phyloP scores from a whole-genome alignment of 768 basidiomycete genomes.

The Suillus fuscotomentosus region DNA sequence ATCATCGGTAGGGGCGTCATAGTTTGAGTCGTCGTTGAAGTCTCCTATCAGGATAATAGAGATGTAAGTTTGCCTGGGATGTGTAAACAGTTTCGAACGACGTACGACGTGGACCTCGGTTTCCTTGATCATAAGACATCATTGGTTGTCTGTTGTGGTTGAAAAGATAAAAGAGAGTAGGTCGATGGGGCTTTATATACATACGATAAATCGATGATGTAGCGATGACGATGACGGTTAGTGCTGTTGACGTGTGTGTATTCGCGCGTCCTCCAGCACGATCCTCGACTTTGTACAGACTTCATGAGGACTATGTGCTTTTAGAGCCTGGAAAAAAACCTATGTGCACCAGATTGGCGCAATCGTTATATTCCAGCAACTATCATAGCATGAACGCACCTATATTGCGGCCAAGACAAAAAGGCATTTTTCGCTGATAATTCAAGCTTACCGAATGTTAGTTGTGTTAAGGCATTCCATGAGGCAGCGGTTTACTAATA shows the following conservation, averaged over 20 bases:
- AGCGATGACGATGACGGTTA: constrained; percentile 4
- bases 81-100: neutral
- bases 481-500: too few relatives aligned
- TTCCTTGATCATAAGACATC: constrained; percentile 8
- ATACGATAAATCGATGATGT: constrained; percentile 5
- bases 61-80: neutral
- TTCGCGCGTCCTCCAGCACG: constrained; percentile 78
- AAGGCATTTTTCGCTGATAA: constrained; percentile 59
- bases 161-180: neutral
- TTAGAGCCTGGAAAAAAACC: constrained; percentile 48
- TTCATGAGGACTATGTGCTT: constrained; percentile 71
- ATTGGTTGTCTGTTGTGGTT: neutral
- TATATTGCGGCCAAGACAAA: constrained; percentile 77
- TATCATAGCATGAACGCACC: constrained; percentile 34
- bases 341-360: neutral
- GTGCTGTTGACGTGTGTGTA: constrained; percentile 32
- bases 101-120: constrained; percentile 1
- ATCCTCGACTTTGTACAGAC: constrained; percentile 70
- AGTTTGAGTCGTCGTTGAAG: constrained; percentile 10
- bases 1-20: neutral
- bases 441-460: neutral
- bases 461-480: neutral
- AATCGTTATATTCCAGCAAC: constrained; percentile 12
- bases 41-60: neutral
- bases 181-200: neutral